These are phyloP conservation scores for Hanseniaspora clermontiae DNA, from an alignment of 805 yeast species.

Conservation along the genomic window DNA sequence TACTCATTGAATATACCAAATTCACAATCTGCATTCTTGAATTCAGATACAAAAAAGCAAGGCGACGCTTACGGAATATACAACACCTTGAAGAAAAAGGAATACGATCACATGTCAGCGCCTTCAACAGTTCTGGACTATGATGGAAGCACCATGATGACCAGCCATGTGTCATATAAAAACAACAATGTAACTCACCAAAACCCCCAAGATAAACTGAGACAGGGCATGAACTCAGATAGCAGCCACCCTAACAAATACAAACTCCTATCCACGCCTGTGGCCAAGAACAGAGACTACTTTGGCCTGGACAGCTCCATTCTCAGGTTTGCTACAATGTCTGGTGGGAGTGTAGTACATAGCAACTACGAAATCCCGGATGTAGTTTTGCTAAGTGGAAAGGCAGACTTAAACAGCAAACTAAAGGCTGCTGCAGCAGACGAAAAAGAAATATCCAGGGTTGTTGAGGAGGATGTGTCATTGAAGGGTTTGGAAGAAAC, in stretches of 20 bases:
- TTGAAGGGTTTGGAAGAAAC: slow-evolving; percentile 11
- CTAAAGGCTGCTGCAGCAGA: not conserved
- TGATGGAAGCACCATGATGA: slow-evolving; percentile 12
- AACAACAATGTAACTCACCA: slow-evolving; percentile 7
- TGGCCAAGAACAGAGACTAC: slow-evolving; percentile 7
- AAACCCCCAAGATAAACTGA: not conserved
- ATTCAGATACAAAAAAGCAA: not conserved
- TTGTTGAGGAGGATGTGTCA: slow-evolving; percentile 8
- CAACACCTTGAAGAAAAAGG: not conserved
- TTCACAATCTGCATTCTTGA: slow-evolving; percentile 1
- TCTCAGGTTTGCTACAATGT: slow-evolving; percentile 14
- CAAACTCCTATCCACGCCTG: slow-evolving; percentile 8
- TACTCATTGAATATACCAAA: not conserved
- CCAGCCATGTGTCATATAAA: not conserved
- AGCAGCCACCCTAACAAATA: slow-evolving; percentile 1
- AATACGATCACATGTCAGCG: slow-evolving; percentile 3
- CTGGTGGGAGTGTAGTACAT: slow-evolving; percentile 9
- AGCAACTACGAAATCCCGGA: slow-evolving; percentile 11
- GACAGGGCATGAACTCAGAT: not conserved
- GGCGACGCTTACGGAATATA: not conserved
- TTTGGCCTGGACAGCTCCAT: slow-evolving; percentile 13
- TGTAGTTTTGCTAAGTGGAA: slow-evolving; percentile 5
- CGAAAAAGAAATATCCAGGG: not conserved
- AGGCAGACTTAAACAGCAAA: slow-evolving; percentile 1
- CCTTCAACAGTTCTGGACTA: slow-evolving; percentile 6